Conservation (phyloP, 2,329 filamentous ascomycete genomes). For the Paraphoma sp. region DNA sequence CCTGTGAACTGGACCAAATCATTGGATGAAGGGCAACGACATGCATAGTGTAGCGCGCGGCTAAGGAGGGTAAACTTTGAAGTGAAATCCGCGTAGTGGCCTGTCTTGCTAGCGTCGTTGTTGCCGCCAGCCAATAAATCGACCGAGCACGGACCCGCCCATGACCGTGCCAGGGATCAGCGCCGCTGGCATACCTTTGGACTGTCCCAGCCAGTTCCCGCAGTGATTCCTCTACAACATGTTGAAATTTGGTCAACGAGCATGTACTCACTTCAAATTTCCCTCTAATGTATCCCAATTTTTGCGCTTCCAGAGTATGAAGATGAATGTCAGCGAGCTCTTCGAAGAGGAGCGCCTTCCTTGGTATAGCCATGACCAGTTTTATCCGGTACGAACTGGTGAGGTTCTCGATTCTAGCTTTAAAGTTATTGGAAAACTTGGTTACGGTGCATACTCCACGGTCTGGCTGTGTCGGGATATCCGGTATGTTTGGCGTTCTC, state of each 20-base stretch:
- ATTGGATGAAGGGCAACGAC: no score
- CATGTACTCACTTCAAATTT: constrained; percentile 29
- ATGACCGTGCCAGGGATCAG: no score
- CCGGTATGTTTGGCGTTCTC: constrained; percentile 25
- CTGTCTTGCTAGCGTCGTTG: no score
- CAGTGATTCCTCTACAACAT: constrained; percentile 27
- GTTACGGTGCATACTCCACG: constrained; percentile 33
- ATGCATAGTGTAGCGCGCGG: no score
- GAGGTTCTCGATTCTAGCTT: constrained; percentile 29
- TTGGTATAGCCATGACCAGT: constrained; percentile 26
- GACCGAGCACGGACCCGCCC: no score
- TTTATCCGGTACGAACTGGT: constrained; percentile 31
- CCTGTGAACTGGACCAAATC: no score
- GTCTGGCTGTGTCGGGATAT: constrained; percentile 37
- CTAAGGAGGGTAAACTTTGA: no score
- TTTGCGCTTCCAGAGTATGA: constrained; percentile 27
- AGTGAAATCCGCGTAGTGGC: no score
- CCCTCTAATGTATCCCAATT: constrained; percentile 23
- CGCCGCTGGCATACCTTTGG: constrained; percentile 22
- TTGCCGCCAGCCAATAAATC: no score
- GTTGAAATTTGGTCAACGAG: constrained; percentile 26
- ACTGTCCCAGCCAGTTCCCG: constrained; percentile 21
- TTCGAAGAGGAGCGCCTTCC: constrained; percentile 28
- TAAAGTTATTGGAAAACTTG: constrained; percentile 34
- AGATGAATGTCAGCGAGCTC: constrained; percentile 24